These are phyloP conservation scores for Ganoderma boninense DNA, from an alignment of 1,284 basidiomycete genomes.

Conservation along the genomic window DNA sequence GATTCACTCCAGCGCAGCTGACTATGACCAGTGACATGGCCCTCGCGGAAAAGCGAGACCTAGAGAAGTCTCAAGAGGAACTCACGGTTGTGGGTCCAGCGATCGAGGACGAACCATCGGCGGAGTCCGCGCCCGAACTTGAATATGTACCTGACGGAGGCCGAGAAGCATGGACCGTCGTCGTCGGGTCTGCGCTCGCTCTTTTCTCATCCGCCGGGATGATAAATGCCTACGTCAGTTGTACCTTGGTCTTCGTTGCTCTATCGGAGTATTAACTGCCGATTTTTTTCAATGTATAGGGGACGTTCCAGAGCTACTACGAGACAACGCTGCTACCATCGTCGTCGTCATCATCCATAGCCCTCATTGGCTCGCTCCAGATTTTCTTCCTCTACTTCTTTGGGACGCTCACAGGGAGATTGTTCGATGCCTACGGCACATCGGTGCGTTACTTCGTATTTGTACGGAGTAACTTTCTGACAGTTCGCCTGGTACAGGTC, in stretches of 20 bases:
- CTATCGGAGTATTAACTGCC: neutral
- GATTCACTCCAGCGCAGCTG: neutral
- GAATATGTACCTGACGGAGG: conserved; percentile 42
- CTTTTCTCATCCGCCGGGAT: conserved; percentile 46
- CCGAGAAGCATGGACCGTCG: conserved; percentile 41
- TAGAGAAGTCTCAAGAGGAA: conserved; percentile 9
- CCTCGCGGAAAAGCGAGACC: neutral
- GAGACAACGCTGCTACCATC: conserved; percentile 44
- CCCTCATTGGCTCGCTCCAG: conserved; percentile 55
- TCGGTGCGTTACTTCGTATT: conserved; percentile 18
- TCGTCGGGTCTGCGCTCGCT: conserved; percentile 40
- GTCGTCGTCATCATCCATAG: conserved; percentile 48
- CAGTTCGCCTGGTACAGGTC: conserved; percentile 24
- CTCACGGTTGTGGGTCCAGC: conserved; percentile 3
- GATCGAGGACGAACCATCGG: neutral
- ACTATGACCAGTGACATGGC: neutral
- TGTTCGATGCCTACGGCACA: conserved; percentile 49
- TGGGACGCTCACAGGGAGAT: conserved; percentile 41
- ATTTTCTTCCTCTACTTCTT: conserved; percentile 48
- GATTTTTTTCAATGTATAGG: conserved; percentile 30
- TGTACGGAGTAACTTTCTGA: neutral
- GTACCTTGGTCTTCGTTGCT: neutral
- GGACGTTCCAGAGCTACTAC: conserved; percentile 53
- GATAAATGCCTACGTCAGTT: conserved; percentile 44
- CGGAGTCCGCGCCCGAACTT: conserved; percentile 5